Percentiles rank a stretch among this genome's conserved stretches.
phyloP scores from a whole-genome alignment of 768 basidiomycete species.

The Termitomyces sp. region DNA sequence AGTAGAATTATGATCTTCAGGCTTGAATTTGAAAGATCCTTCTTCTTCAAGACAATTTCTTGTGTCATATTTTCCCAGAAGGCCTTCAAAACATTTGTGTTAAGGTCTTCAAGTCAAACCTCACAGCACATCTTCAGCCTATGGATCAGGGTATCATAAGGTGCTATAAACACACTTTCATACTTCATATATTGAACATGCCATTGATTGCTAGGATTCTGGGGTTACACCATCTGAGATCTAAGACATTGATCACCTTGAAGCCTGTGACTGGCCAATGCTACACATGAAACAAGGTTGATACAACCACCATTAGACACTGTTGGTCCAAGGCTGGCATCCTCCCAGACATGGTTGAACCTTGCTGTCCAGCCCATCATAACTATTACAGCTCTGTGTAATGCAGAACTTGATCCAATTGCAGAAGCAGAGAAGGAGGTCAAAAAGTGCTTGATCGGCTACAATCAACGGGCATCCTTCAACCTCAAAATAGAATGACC shows the following conservation, averaged over 20 bases:
- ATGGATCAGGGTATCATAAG: background rate
- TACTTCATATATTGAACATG: background rate
- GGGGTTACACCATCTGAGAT: background rate
- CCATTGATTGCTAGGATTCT: too few species aligned
- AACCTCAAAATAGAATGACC: background rate
- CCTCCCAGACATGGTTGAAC: background rate
- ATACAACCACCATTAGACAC: background rate
- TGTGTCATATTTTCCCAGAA: background rate
- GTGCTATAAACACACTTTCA: background rate
- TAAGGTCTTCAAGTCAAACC: background rate
- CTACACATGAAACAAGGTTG: background rate
- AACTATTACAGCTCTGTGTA: background rate
- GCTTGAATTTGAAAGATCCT: background rate
- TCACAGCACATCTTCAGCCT: background rate
- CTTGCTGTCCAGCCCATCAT: background rate
- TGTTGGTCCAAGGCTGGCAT: background rate
- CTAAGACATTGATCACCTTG: background rate
- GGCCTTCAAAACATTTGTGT: background rate
- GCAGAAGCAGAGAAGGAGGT: too few species aligned
- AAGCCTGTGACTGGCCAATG: too few species aligned
- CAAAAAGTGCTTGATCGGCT: background rate
- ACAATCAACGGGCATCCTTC: background rate
- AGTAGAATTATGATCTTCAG: background rate
- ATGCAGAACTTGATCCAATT: background rate
- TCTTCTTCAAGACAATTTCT: background rate